phyloP scores from a whole-genome alignment of 1,284 basidiomycete species.

The Microbotryum lychnidis-dioicae region DNA sequence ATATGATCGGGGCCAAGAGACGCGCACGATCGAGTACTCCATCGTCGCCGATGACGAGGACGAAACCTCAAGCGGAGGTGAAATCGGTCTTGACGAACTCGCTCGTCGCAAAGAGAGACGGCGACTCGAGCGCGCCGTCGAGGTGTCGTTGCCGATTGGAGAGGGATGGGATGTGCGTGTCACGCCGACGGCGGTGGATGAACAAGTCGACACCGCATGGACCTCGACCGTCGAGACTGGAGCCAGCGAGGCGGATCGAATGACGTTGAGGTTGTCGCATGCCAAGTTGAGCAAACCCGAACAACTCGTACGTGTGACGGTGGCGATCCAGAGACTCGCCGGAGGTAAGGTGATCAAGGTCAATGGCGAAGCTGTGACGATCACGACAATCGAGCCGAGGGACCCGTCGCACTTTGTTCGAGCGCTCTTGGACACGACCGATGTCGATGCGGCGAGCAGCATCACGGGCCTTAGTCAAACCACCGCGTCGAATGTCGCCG shows the following conservation, averaged over 20 bases:
- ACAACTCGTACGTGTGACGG: conserved; percentile 65
- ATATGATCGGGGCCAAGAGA: conserved; percentile 73
- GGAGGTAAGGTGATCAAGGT: conserved; percentile 60
- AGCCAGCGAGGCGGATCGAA: conserved; percentile 19
- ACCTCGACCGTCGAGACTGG: conserved; percentile 58
- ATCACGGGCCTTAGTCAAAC: conserved; percentile 34
- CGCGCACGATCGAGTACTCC: conserved; percentile 73
- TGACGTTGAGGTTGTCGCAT: conserved; percentile 26
- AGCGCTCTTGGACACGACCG: conserved; percentile 8
- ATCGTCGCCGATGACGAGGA: conserved; percentile 65
- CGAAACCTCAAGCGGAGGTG: conserved; percentile 41
- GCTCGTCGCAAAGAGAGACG: conserved; percentile 56
- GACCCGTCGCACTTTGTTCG: conserved; percentile 51
- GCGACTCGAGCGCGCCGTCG: conserved; percentile 63
- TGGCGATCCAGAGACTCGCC: conserved; percentile 66
- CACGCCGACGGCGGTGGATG: conserved; percentile 54
- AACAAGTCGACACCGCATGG: conserved; percentile 18
- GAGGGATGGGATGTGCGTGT: conserved; percentile 87
- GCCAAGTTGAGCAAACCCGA: conserved; percentile 44
- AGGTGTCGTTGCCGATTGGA: conserved; percentile 64
- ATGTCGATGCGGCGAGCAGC: conserved; percentile 61
- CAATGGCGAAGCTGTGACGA: conserved; percentile 67
- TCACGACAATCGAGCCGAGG: conserved; percentile 58
- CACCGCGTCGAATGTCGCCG: background rate
- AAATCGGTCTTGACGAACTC: conserved; percentile 49